Evolutionary conservation across 345 rosid genomes (phyloP), one percentile per base, ranked within the genome.

Genomic region (Arabidopsis arenosa): DNA sequence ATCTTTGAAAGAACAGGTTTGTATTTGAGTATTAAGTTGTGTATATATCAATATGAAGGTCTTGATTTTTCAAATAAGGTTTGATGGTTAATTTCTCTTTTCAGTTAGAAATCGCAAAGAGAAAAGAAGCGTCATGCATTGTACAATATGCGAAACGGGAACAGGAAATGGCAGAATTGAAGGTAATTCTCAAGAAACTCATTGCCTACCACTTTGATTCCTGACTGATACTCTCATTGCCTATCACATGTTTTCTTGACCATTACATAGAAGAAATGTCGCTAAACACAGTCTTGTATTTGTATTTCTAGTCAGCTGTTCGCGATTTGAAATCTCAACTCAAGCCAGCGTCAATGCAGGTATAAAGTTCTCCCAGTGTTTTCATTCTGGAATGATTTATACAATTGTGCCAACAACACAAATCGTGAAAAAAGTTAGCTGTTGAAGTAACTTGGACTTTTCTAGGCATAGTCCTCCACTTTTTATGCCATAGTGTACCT

Each of bases 311-410:
- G 99, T 89, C 96, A 72, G 98, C 96, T 35, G 92, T 95, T 47
- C 87, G 98, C 35, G 97, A 95, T 78, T 82, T 90, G 85, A 95
- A 88, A 83, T 89, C 87, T 14, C 98, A 92, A 76, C 93, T 95
- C 70, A 95, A 90, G 88, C 99, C 99, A 7, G 92, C 98, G 37
- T 90, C 96, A 67, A 92, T 95, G 90, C 99, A 92, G 99, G 99
- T 95, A 86, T 62, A 12, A 36, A 13, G 7, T 66, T 72, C 43
- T 68, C 69, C 37, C 32, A n/a, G 37, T 48, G 1, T 61, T 33
- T 63, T 23, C 23, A 36, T 26, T 69, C 32, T 35, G 35, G n/a
- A n/a, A n/a, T 60, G 14, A 12, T 5, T 59, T 75, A 68, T 30
- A 30, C n/a, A 53, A 3, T 70, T 63, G 1, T 28, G 37, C 47